A percentile compares a stretch with the other conserved stretches of the same genome.
Conservation (phyloP, 1,139 yeast genomes). For the Pneumocystis jirovecii region DNA sequence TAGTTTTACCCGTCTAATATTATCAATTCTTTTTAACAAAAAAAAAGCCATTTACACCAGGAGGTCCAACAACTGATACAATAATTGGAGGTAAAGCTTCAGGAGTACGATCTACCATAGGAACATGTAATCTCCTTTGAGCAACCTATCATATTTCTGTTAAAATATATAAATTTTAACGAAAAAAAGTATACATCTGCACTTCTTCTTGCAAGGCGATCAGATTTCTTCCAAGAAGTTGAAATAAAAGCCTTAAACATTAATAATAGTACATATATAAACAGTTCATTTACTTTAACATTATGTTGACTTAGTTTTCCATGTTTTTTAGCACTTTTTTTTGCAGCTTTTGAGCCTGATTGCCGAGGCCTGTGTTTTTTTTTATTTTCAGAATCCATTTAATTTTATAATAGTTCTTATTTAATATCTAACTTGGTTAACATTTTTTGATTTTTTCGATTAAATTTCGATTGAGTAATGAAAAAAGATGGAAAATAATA, state of each 20-base stretch:
- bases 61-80: conserved; percentile 96
- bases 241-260: not conserved
- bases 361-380: not conserved
- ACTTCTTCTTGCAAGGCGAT: not conserved
- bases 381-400: not conserved
- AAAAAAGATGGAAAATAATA: not conserved
- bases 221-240: not conserved
- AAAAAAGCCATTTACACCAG: conserved; percentile 36
- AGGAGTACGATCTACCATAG: conserved; percentile 94
- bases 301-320: not conserved
- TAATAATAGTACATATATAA: not conserved
- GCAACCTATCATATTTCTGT: not conserved
- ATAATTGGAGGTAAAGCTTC: conserved; percentile 94
- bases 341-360: not conserved
- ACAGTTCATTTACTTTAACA: not conserved
- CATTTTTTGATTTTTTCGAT: not conserved
- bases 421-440: not conserved
- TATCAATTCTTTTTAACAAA: not conserved
- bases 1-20: conserved; percentile 67
- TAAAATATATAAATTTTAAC: not conserved
- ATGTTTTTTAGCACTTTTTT: not conserved
- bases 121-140: conserved; percentile 82
- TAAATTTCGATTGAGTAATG: too few species aligned
- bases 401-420: not conserved
- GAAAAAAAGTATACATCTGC: not conserved